These are phyloP conservation scores for Dendrobium officinale DNA, from an alignment of 106 monocot genomes.

Conservation along the genomic window DNA sequence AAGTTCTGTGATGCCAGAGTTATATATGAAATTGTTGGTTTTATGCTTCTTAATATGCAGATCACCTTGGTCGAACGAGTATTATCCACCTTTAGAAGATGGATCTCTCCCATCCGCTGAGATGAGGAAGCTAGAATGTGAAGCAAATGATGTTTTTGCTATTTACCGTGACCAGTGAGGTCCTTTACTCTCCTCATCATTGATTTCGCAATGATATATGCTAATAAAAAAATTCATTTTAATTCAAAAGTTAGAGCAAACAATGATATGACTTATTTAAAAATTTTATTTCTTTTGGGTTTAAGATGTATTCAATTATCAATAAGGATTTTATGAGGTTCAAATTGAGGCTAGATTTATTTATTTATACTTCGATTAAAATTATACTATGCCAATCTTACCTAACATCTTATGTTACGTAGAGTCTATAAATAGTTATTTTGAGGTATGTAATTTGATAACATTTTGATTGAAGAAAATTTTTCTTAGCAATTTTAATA, in stretches of 20 bases:
- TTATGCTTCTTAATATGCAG: constrained; percentile 23
- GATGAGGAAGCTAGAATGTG: constrained; percentile 81
- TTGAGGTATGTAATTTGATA: too few relatives aligned
- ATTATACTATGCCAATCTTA: too few relatives aligned
- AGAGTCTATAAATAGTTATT: too few relatives aligned
- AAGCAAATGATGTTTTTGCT: constrained; percentile 89
- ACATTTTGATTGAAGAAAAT: too few relatives aligned
- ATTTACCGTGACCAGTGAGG: constrained; percentile 97
- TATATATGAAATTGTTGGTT: not conserved
- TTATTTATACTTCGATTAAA: too few relatives aligned
- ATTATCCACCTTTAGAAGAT: constrained; percentile 75
- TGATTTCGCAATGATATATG: not conserved
- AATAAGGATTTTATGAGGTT: too few relatives aligned
- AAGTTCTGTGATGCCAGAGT: not conserved
- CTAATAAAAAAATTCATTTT: not conserved
- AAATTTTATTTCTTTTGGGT: too few relatives aligned
- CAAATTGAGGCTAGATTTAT: too few relatives aligned
- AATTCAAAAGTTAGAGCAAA: not conserved
- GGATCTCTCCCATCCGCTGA: constrained; percentile 69
- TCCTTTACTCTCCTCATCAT: constrained; percentile 29
- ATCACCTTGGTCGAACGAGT: constrained; percentile 97
- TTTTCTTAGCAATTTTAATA: too few relatives aligned
- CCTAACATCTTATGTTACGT: too few relatives aligned
- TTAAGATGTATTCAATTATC: too few relatives aligned
- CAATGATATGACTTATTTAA: not conserved